phyloP scores from a whole-genome alignment of 495 filamentous ascomycete species.

The Neurospora sp. region DNA sequence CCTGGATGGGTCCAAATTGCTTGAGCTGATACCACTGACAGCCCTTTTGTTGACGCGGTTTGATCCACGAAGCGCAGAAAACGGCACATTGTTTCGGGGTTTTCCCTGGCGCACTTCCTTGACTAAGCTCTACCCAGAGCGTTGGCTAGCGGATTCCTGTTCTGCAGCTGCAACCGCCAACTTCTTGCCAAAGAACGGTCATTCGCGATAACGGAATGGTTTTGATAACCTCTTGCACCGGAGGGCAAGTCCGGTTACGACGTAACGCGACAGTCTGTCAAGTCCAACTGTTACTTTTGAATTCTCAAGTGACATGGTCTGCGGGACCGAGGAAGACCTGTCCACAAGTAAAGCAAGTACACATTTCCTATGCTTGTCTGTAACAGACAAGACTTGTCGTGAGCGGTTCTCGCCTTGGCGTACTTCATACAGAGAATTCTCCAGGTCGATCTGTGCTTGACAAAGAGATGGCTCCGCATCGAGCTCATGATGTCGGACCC shows the following conservation, averaged over 20 bases:
- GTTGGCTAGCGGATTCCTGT: background rate
- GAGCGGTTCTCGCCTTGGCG: background rate
- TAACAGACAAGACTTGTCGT: background rate
- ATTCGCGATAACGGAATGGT: background rate
- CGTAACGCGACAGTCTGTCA: slow-evolving; percentile 16
- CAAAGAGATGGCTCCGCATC: background rate
- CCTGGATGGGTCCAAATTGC: background rate
- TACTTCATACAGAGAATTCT: background rate
- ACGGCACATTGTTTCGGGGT: background rate
- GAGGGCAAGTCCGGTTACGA: slow-evolving; percentile 9
- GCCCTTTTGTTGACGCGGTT: background rate
- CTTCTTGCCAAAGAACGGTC: background rate
- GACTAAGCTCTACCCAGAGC: background rate
- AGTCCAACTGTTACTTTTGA: background rate
- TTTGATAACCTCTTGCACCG: background rate
- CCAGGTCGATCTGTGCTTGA: background rate
- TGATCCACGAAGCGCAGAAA: background rate
- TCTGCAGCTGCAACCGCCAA: background rate
- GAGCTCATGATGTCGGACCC: background rate
- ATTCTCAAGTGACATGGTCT: background rate
- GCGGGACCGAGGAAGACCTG: background rate
- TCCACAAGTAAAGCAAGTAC: background rate
- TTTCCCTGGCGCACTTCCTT: background rate
- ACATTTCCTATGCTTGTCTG: background rate
- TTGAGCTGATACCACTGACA: background rate